phyloP scores from a whole-genome alignment of 1,139 yeast species.

The Protomyces inundatus region DNA sequence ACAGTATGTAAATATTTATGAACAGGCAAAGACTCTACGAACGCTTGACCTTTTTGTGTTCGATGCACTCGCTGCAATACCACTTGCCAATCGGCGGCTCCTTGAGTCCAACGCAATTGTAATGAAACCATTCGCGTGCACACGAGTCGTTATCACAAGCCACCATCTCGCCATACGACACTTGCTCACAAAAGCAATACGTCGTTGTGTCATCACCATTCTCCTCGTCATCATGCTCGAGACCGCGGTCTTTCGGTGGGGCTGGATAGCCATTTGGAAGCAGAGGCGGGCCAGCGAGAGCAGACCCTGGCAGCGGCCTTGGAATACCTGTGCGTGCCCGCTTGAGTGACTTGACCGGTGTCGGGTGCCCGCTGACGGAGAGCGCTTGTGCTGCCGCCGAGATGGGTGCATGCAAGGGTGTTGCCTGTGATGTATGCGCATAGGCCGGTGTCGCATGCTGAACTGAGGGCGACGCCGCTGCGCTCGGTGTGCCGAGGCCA shows the following conservation, averaged over 20 bases:
- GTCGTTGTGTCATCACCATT: constrained; percentile 38
- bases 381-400: constrained; percentile 6
- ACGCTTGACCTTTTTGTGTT: background rate
- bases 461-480: constrained; percentile 63
- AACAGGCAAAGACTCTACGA: background rate
- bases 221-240: constrained; percentile 54
- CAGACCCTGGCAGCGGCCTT: constrained; percentile 16
- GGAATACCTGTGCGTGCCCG: constrained; percentile 24
- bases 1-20: background rate
- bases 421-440: background rate
- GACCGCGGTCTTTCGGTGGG: constrained; percentile 25
- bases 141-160: constrained; percentile 85
- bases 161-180: constrained; percentile 85
- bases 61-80: constrained; percentile 39
- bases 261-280: constrained; percentile 21
- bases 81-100: constrained; percentile 44
- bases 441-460: constrained; percentile 34
- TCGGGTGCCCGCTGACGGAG: constrained; percentile 1
- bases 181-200: constrained; percentile 79
- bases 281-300: constrained; percentile 19
- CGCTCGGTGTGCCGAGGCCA: constrained; percentile 73
- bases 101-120: constrained; percentile 68
- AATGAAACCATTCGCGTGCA: constrained; percentile 79
- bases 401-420: constrained; percentile 19
- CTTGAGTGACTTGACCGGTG: constrained; percentile 24